These are phyloP conservation scores for Globisporangium cylindrosporum DNA, from an alignment of 352 stramenopile genomes.

Conservation along the genomic window DNA sequence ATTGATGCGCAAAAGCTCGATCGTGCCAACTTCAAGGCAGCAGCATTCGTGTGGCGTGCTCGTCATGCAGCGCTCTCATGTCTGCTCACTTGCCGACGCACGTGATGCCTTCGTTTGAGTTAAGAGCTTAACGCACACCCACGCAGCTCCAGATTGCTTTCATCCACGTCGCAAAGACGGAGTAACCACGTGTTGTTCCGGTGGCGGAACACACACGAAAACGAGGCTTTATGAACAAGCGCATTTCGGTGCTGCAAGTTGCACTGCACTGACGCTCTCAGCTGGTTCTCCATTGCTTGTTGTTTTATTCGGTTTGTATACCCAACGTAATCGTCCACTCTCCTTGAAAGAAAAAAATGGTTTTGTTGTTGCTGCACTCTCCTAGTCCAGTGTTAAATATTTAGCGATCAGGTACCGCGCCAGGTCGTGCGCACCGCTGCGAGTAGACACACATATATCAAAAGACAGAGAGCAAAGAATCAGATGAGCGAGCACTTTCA, in stretches of 20 bases:
- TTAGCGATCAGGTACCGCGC: slow-evolving; percentile 74
- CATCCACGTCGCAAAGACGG: neutral
- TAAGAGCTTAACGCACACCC: neutral
- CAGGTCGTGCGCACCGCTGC: slow-evolving; percentile 71
- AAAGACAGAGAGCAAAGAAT: neutral
- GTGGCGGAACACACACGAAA: neutral
- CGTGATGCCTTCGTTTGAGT: neutral
- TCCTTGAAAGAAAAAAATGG: neutral
- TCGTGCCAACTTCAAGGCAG: neutral
- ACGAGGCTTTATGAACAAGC: neutral
- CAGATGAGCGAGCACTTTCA: neutral
- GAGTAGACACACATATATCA: neutral
- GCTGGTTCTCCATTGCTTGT: neutral
- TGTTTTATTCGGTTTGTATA: neutral
- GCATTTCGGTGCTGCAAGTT: slow-evolving; percentile 6
- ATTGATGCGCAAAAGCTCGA: neutral
- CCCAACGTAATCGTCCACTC: neutral
- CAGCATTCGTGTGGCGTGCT: neutral
- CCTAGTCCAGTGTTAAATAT: slow-evolving; percentile 74
- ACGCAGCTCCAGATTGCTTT: neutral
- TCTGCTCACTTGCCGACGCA: neutral
- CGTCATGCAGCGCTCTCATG: slow-evolving; percentile 1
- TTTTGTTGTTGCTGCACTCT: neutral
- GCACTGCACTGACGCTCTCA: neutral
- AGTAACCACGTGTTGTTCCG: neutral